These are phyloP conservation scores for Anthoceros angustus DNA, from an alignment of 225 moss, liverwort and hornwort species.

Conservation along the genomic window DNA sequence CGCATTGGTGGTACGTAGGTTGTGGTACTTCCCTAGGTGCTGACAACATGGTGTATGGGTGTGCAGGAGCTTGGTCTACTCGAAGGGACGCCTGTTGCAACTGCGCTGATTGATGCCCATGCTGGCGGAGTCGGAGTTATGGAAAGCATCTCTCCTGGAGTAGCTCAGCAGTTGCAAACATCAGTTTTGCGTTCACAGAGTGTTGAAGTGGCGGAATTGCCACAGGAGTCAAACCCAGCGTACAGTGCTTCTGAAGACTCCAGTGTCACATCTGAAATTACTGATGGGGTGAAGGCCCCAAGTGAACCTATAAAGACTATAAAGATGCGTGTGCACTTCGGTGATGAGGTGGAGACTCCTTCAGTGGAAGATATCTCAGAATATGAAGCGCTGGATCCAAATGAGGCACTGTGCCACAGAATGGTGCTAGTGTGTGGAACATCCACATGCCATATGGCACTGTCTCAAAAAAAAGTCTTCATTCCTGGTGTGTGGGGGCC, in stretches of 20 bases:
- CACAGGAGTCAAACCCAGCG: background rate
- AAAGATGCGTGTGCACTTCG: background rate
- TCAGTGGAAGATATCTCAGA: slow-evolving; percentile 28
- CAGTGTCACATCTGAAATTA: slow-evolving; percentile 4
- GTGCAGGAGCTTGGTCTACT: slow-evolving; percentile 85
- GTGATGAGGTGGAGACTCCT: background rate
- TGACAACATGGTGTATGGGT: background rate
- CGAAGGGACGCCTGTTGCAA: slow-evolving; percentile 83
- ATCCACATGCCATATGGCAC: slow-evolving; percentile 94
- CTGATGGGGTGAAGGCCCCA: background rate
- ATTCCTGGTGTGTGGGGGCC: slow-evolving; percentile 99
- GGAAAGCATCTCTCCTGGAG: slow-evolving; percentile 55
- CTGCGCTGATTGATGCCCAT: slow-evolving; percentile 86
- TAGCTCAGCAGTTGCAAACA: slow-evolving; percentile 5
- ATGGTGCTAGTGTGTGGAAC: slow-evolving; percentile 98
- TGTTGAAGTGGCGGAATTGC: background rate
- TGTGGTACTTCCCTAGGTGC: background rate
- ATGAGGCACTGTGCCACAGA: slow-evolving; percentile 38
- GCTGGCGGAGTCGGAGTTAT: slow-evolving; percentile 95
- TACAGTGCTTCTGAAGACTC: background rate
- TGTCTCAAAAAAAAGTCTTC: slow-evolving; percentile 67
- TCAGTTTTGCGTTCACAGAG: background rate
- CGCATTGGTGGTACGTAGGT: too few species aligned
- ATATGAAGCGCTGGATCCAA: slow-evolving; percentile 23
- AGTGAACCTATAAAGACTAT: background rate